These are phyloP conservation scores for Eucalyptus tenuipes DNA, from an alignment of 345 rosid species.

Conservation along the genomic window DNA sequence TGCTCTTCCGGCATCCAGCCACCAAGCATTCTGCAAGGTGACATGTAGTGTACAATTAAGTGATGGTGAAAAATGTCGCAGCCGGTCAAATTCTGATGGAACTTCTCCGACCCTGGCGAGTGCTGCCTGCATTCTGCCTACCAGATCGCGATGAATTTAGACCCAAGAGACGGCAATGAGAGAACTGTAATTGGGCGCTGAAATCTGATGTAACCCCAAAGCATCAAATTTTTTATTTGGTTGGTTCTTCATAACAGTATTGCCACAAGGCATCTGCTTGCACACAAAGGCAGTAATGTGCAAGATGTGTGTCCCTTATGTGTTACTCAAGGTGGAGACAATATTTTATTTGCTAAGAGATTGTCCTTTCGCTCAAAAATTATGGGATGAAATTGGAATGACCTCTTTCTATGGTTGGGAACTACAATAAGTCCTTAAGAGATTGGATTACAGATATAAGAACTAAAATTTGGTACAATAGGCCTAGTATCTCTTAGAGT, in stretches of 20 bases:
- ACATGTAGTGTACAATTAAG: neutral
- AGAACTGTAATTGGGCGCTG: neutral
- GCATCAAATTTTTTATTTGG: too few species aligned
- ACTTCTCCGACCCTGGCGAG: neutral
- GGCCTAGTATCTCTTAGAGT: neutral
- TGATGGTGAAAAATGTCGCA: neutral
- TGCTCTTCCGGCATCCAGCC: neutral
- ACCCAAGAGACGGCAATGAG: neutral
- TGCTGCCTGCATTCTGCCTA: neutral
- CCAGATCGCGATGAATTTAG: neutral
- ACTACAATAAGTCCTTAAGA: neutral
- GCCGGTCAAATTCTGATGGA: neutral
- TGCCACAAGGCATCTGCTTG: neutral
- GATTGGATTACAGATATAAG: neutral
- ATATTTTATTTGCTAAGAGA: neutral
- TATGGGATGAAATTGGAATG: neutral
- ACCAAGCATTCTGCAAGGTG: neutral
- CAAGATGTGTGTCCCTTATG: neutral
- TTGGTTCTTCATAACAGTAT: neutral
- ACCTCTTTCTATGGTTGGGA: neutral
- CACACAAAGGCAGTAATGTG: neutral
- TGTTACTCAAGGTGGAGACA: neutral
- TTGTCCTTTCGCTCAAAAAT: neutral
- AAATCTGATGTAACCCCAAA: neutral
- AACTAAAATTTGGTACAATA: neutral